A percentile compares a stretch with the other conserved stretches of the same genome.
Evolutionary conservation across 225 moss, liverwort and hornwort species (phyloP).

Genomic region (Antitrichia curtipendula): DNA sequence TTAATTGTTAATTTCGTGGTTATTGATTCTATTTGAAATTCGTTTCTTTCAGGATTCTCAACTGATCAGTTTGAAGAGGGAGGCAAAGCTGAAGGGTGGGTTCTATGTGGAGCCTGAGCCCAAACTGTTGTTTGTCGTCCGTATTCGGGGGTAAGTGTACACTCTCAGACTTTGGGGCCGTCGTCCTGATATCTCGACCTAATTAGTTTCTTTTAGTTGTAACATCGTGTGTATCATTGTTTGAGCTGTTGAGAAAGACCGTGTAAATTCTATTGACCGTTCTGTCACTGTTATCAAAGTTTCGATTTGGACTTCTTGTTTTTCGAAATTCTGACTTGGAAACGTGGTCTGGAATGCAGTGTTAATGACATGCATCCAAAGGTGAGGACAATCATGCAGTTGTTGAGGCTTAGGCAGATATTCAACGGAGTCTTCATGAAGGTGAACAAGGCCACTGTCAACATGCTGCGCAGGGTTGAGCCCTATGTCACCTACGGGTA

Average conservation of each 20-base stretch:
- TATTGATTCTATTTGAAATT: neutral
- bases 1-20: neutral
- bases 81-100: constrained; percentile 74
- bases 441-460: constrained; percentile 76
- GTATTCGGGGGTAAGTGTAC: constrained; percentile 45
- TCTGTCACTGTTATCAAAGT: neutral
- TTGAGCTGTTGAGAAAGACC: neutral
- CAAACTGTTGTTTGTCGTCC: constrained; percentile 68
- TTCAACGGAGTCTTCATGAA: constrained; percentile 93
- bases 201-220: neutral
- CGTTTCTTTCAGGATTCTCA: constrained; percentile 19
- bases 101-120: constrained; percentile 78
- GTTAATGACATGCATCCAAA: constrained; percentile 81
- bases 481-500: constrained; percentile 84
- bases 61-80: constrained; percentile 64
- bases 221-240: neutral
- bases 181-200: neutral
- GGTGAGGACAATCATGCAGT: constrained; percentile 65
- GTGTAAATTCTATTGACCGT: neutral
- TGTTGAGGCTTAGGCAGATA: constrained; percentile 57
- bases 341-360: constrained; percentile 2
- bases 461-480: constrained; percentile 74
- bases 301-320: neutral
- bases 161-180: neutral
- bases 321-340: neutral